Base-by-base conservation (phyloP, 2,329 filamentous ascomycete species). In the Beauveria pseudobassiana region DNA sequence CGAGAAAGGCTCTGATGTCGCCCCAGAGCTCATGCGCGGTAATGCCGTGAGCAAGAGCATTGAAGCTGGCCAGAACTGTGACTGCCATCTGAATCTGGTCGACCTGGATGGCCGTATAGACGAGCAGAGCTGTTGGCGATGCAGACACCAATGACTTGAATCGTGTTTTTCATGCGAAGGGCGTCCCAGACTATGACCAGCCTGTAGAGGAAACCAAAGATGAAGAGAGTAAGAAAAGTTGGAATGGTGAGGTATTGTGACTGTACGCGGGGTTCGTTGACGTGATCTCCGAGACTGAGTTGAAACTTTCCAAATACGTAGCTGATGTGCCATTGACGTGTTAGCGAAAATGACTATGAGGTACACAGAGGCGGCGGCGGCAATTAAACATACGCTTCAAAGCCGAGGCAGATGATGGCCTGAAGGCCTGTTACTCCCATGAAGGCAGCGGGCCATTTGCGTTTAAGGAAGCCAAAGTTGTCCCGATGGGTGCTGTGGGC, bases 171-270 rank as follows among this genome's bases (percentile, higher is more conserved):
- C 72, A 93, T 81, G 65, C 92, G 87, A 63, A 99, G 81, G 18
- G 93, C 95, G 78, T 99, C 95, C 83, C 92, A 98, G 14, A 95
- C 90, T 59, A 99, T 81, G 30, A 96, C 78, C 38, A 98, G 78
- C 72, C 96, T 87, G 77, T 98, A 99, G 62, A 99, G 75, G 77
- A 96, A 98, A 64, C 91, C 95, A 74, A 99, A 97, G 74, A 97
- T 96, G 80, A 98, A 96, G 52, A 99, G 85, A 26, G 93, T 91
- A 63, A 99, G 82, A 76, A 97, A 98, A 43, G 93, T 98, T 28
- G 95, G 93, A 65, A 99, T 96, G 0, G 93, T 87, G 71, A 82
- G 83, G 68, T 81, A 80, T 64, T 85, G 82, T 14, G 85, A 80
- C 59, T 77, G 74, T 49, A 78, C 75, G 18, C 72, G 65, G 55